A percentile compares a stretch with the other conserved stretches of the same genome.
Conservation (phyloP, 768 basidiomycete genomes). For the Mycena galopus region DNA sequence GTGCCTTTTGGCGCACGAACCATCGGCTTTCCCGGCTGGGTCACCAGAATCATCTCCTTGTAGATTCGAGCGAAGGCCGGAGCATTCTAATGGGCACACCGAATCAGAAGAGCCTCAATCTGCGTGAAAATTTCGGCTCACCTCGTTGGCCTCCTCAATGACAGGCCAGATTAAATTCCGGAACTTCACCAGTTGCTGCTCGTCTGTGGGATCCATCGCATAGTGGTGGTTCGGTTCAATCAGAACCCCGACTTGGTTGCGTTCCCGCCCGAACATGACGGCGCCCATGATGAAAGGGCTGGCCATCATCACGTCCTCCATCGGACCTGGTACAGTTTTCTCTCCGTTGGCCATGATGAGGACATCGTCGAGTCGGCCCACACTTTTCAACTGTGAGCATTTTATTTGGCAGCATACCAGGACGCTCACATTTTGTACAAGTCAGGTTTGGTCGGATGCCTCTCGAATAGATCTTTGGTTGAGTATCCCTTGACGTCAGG, state of each 20-base stretch:
- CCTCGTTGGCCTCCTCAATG: slow-evolving; percentile 59
- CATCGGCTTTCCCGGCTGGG: slow-evolving; percentile 54
- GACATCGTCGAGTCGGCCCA: slow-evolving; percentile 49
- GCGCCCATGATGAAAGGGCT: slow-evolving; percentile 34
- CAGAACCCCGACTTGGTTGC: slow-evolving; percentile 40
- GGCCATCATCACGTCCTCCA: slow-evolving; percentile 38
- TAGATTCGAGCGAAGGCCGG: slow-evolving; percentile 61
- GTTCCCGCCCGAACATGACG: slow-evolving; percentile 31
- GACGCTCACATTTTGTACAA: slow-evolving; percentile 45
- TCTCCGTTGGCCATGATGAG: slow-evolving; percentile 45
- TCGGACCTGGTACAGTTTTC: slow-evolving; percentile 46
- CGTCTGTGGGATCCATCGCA: slow-evolving; percentile 22
- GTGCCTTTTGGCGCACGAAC: slow-evolving; percentile 64
- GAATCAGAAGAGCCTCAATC: neutral
- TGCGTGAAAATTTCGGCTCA: neutral
- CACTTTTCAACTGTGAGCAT: slow-evolving; percentile 22
- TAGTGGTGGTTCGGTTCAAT: slow-evolving; percentile 36
- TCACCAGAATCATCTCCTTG: slow-evolving; percentile 66
- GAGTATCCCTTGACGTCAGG: slow-evolving; percentile 43
- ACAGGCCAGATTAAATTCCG: slow-evolving; percentile 56
- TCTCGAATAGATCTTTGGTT: slow-evolving; percentile 47
- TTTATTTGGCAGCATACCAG: neutral
- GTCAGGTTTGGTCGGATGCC: slow-evolving; percentile 47
- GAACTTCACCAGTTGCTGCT: slow-evolving; percentile 36
- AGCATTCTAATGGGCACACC: slow-evolving; percentile 35